These are phyloP conservation scores for Boletus patriciae DNA, from an alignment of 768 basidiomycete genomes.

Conservation along the genomic window DNA sequence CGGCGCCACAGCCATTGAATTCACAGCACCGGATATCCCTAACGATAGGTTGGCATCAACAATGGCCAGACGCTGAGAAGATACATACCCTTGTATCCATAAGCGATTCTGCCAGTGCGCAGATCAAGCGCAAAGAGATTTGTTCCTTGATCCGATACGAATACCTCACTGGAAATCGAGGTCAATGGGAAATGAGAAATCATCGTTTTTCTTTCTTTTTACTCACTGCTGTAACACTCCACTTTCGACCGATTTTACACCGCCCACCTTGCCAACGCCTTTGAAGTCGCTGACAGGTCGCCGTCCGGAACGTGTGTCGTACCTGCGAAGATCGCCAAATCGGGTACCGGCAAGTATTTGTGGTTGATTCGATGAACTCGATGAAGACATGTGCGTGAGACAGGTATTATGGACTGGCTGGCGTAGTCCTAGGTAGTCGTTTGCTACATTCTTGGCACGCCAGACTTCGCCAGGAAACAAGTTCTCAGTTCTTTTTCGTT, in stretches of 20 bases:
- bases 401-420: slow-evolving; percentile 77
- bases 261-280: slow-evolving; percentile 57
- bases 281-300: slow-evolving; percentile 71
- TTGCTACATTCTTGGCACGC: slow-evolving; percentile 85
- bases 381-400: slow-evolving; percentile 55
- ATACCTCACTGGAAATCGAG: slow-evolving; percentile 53
- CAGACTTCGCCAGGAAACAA: slow-evolving; percentile 75
- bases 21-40: slow-evolving; percentile 74
- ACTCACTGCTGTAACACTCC: slow-evolving; percentile 67
- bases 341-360: slow-evolving; percentile 72
- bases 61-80: neutral
- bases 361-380: slow-evolving; percentile 35
- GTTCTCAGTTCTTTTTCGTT: slow-evolving; percentile 59
- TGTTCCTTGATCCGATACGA: slow-evolving; percentile 64
- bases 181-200: neutral
- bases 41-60: neutral
- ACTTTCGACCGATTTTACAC: slow-evolving; percentile 56
- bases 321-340: slow-evolving; percentile 70
- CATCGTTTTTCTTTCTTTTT: neutral
- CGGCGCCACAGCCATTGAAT: slow-evolving; percentile 59
- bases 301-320: slow-evolving; percentile 71
- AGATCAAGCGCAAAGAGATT: slow-evolving; percentile 67
- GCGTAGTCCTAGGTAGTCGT: slow-evolving; percentile 72
- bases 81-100: slow-evolving; percentile 63
- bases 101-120: slow-evolving; percentile 62